Evolutionary conservation across 2,329 filamentous ascomycete genomes (phyloP).

Genomic region (Fusarium multiceps): DNA sequence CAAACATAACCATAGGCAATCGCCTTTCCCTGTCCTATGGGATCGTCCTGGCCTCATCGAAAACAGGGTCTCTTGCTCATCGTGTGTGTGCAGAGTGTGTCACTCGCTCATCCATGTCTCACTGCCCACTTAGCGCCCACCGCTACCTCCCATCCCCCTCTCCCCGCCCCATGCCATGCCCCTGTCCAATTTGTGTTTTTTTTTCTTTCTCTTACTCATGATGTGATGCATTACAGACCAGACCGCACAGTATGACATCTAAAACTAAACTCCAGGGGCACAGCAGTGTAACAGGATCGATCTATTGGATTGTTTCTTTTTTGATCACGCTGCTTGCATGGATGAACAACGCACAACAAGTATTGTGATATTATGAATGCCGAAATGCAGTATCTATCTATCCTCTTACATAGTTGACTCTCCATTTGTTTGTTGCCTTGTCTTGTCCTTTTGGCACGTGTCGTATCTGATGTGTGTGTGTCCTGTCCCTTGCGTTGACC

Average conservation of each 20-base stretch:
- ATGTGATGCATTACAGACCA: background rate
- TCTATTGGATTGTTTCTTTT: constrained; percentile 21
- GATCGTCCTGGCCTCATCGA: too few species aligned
- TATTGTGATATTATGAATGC: background rate
- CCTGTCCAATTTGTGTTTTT: constrained; percentile 22
- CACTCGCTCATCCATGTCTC: too few species aligned
- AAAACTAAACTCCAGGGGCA: constrained; percentile 17
- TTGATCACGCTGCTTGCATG: constrained; percentile 38
- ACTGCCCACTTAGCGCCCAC: too few species aligned
- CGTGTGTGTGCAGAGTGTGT: too few species aligned
- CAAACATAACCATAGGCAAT: too few species aligned
- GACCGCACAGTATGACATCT: background rate
- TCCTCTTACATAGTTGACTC: background rate
- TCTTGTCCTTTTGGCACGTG: constrained; percentile 22
- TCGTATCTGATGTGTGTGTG: constrained; percentile 6
- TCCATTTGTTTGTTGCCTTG: background rate
- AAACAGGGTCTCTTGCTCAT: too few species aligned
- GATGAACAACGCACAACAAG: constrained; percentile 19
- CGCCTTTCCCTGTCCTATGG: too few species aligned
- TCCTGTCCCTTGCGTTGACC: constrained; percentile 24
- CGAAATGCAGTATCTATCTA: background rate
- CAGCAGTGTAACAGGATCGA: constrained; percentile 33
- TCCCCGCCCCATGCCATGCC: constrained; percentile 28
- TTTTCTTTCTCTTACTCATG: constrained; percentile 7
- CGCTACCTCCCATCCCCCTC: background rate